Base-by-base conservation (phyloP, 345 rosid species). In the Cardiospermum halicacabum region DNA sequence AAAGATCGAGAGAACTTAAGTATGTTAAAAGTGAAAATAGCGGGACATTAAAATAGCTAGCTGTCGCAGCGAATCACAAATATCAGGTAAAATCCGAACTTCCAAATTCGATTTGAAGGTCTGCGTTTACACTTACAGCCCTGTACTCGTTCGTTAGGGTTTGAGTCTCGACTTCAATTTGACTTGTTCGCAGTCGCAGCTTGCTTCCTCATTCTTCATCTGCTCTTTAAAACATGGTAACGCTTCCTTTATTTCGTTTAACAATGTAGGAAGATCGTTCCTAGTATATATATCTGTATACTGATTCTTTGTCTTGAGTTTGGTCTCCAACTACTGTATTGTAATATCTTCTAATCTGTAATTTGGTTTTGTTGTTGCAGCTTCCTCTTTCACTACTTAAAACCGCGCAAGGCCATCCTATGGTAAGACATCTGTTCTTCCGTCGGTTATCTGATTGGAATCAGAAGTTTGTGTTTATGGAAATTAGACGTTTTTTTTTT, bases 371-470 rank as follows among this genome's bases (percentile, higher is more conserved):
- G 16, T 22, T 15, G 21, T 64, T 65, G 70, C 84, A 88, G 91
- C 89, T 88, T 75, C 95, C 95, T 53, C 95, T 88, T 62, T 88
- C 95, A 11, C 67, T 88, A 25, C 86, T 85, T 30, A 88, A 85
- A 82, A 85, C 95, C 22, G 89, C 95, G 13, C 95, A 88, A 66
- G 95, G 95, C 68, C 95, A 88, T 72, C 91, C 95, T 16, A 88
- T 88, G 91, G 95, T 88, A 74, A 31, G 78, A 11, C 47, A 40
- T 59, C 18, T 21, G 12, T 55, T 47, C 51, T 55, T 12, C n/a
- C n/a, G n/a, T n/a, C n/a, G 34, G 58, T 31, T 62, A 37, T 60
- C 7, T 21, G 34, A 43, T 15, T 63, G 7, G 26, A 36, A 56
- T 18, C 4, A 15, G 8, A 26, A 31, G 5, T 8, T 8, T 4